These are phyloP conservation scores for Coniochaeta hoffmannii DNA, from an alignment of 2,329 filamentous ascomycete species.

Conservation along the genomic window DNA sequence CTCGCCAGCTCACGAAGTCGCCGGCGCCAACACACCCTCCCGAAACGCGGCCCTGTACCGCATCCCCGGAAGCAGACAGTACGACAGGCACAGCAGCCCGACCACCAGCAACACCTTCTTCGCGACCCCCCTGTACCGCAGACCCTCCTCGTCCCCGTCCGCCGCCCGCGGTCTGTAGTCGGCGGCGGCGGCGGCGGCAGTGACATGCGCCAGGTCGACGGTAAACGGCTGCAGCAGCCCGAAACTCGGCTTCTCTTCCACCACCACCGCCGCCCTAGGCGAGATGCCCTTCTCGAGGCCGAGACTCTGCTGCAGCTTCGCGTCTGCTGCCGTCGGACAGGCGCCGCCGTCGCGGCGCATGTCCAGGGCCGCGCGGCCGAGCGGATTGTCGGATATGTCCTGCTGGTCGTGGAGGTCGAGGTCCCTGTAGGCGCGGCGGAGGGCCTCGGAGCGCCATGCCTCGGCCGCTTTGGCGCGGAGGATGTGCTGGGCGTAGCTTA, in stretches of 20 bases:
- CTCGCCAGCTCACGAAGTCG: not conserved
- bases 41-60: not conserved
- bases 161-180: not conserved
- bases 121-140: not conserved
- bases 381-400: not conserved
- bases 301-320: not conserved
- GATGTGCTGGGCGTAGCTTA: conserved; percentile 32
- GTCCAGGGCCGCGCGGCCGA: not conserved
- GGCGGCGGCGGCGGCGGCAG: not conserved
- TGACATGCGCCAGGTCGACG: not conserved
- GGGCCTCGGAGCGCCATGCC: conserved; percentile 29
- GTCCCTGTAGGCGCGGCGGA: not conserved
- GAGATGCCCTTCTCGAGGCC: not conserved
- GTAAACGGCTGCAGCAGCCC: not conserved
- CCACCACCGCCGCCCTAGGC: not conserved
- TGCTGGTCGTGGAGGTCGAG: not conserved
- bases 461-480: conserved; percentile 33
- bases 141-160: no score
- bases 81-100: not conserved
- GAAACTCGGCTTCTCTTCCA: not conserved
- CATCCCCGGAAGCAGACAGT: not conserved
- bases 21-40: conserved; percentile 3
- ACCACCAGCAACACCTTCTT: not conserved
- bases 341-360: not conserved
- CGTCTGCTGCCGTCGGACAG: not conserved